Evolutionary conservation across 2,329 filamentous ascomycete genomes (phyloP).

Genomic region (Podosphaera xanthii): DNA sequence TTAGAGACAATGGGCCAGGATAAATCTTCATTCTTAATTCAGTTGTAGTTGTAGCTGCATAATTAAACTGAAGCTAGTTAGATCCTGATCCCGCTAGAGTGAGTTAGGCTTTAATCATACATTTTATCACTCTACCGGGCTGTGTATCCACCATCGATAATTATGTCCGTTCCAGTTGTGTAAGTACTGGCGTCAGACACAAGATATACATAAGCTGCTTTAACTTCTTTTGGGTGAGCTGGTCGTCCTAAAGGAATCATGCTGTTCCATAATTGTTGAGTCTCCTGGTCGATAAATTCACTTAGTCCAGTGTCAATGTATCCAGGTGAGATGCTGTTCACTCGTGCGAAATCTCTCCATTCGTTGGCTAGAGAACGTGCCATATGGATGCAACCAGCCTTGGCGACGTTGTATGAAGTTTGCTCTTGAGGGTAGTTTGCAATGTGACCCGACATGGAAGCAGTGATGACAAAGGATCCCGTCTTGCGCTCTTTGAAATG

Average conservation of each 20-base stretch:
- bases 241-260: constrained; percentile 25
- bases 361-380: constrained; percentile 42
- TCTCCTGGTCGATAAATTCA: constrained; percentile 37
- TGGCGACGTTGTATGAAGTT: constrained; percentile 39
- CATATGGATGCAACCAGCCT: constrained; percentile 43
- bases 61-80: background rate
- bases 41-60: background rate
- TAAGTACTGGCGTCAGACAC: constrained; percentile 23
- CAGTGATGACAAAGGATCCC: constrained; percentile 42
- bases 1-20: too few relatives aligned
- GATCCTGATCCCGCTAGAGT: background rate
- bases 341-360: constrained; percentile 45
- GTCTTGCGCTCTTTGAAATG: constrained; percentile 44
- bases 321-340: constrained; percentile 44
- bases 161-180: constrained; percentile 25
- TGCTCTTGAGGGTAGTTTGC: constrained; percentile 39
- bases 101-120: background rate
- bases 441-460: constrained; percentile 35
- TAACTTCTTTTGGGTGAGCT: constrained; percentile 48
- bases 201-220: constrained; percentile 31
- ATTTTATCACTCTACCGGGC: constrained; percentile 4
- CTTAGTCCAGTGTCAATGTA: constrained; percentile 43
- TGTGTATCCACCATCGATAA: constrained; percentile 26
- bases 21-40: too few relatives aligned
- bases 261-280: constrained; percentile 28